A percentile compares a stretch with the other conserved stretches of the same genome.
phyloP scores from a whole-genome alignment of 352 stramenopile species.

The Pythium insidiosum region DNA sequence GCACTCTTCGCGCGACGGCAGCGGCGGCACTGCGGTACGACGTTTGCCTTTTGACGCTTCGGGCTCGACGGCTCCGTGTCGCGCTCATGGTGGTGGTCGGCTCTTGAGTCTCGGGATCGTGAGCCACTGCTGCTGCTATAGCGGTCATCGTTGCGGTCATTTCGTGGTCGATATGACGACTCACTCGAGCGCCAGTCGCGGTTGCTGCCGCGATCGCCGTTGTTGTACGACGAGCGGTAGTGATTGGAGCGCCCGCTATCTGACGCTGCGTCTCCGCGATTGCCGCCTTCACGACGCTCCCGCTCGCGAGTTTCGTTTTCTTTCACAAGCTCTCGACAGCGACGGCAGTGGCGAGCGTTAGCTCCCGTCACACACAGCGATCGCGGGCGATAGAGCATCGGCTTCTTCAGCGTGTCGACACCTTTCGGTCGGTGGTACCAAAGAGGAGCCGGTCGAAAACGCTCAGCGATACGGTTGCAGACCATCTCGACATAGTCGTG shows the following conservation, averaged over 20 bases:
- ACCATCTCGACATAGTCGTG: constrained; percentile 98
- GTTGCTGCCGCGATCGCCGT: constrained; percentile 12
- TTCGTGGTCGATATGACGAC: neutral
- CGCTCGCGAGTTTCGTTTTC: constrained; percentile 24
- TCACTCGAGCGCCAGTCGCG: neutral
- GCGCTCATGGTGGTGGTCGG: neutral
- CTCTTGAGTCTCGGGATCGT: constrained; percentile 3
- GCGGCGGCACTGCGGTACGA: constrained; percentile 19
- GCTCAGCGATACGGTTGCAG: constrained; percentile 86
- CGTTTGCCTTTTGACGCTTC: constrained; percentile 18
- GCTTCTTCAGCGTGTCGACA: constrained; percentile 54
- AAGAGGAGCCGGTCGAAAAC: constrained; percentile 61
- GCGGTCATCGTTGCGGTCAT: constrained; percentile 3
- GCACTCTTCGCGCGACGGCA: constrained; percentile 23
- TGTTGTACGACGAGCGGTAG: constrained; percentile 15
- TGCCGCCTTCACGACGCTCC: constrained; percentile 9
- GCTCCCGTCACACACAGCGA: constrained; percentile 51
- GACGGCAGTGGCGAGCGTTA: constrained; percentile 52
- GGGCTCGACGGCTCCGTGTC: constrained; percentile 14
- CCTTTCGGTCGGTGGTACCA: constrained; percentile 62
- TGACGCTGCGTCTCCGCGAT: constrained; percentile 12
- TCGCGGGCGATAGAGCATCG: constrained; percentile 33
- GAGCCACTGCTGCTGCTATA: neutral
- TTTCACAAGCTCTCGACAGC: constrained; percentile 59
- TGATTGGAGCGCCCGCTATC: neutral